These are phyloP conservation scores for Tylopilus sp. DNA, from an alignment of 768 basidiomycete species.

Conservation along the genomic window DNA sequence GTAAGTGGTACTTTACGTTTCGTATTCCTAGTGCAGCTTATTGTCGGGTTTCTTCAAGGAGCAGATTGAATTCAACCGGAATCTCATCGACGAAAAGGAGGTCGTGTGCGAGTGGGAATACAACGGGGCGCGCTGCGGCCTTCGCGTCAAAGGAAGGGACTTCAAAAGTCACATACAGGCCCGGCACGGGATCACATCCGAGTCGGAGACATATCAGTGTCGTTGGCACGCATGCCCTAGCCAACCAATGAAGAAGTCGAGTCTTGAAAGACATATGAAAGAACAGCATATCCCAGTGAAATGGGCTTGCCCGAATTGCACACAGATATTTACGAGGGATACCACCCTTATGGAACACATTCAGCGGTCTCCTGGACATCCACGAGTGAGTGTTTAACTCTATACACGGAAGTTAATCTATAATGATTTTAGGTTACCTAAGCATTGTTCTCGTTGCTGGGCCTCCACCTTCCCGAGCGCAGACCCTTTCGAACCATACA, in stretches of 20 bases:
- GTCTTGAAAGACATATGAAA: conserved; percentile 7
- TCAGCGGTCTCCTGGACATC: background rate
- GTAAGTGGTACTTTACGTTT: conserved; percentile 9
- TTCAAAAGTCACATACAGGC: conserved; percentile 4
- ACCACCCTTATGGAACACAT: background rate
- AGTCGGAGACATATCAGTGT: conserved; percentile 2
- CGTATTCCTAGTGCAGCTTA: background rate
- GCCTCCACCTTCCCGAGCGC: background rate
- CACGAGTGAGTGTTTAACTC: background rate
- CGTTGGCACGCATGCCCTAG: conserved; percentile 4
- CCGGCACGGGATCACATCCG: background rate
- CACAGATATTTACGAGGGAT: conserved; percentile 2
- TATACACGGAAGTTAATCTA: background rate
- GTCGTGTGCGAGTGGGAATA: conserved; percentile 5
- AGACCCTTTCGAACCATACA: background rate
- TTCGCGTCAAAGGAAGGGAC: background rate
- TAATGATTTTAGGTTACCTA: too few species aligned
- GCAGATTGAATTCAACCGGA: background rate
- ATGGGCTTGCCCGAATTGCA: conserved; percentile 12
- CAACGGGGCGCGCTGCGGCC: background rate
- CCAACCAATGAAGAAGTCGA: conserved; percentile 1
- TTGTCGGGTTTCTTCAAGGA: background rate
- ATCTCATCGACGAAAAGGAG: background rate
- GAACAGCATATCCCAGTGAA: conserved; percentile 11
- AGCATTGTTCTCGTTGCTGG: too few species aligned